Percentiles rank a stretch among this genome's conserved stretches.
phyloP scores from a whole-genome alignment of 176 grass and related monocot genomes.

The Juncus inflexus region DNA sequence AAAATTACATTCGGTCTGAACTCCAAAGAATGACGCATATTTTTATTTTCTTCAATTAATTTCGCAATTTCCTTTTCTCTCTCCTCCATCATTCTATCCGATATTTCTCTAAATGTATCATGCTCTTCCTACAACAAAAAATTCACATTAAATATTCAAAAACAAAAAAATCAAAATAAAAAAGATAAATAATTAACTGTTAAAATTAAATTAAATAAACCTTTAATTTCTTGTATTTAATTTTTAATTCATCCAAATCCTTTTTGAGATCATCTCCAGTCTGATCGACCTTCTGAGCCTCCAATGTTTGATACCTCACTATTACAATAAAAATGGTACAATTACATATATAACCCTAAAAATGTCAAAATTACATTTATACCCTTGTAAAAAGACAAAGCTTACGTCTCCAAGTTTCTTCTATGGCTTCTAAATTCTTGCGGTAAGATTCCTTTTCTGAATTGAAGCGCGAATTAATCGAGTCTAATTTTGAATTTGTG shows the following conservation, averaged over 20 bases:
- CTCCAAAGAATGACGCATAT: conserved; percentile 68
- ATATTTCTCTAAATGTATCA: conserved; percentile 72
- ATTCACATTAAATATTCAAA: conserved; percentile 15
- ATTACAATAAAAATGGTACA: conserved; percentile 4
- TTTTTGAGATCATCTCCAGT: conserved; percentile 65
- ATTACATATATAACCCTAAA: conserved; percentile 8
- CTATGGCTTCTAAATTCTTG: conserved; percentile 62
- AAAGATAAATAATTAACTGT: conserved; percentile 9
- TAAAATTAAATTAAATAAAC: conserved; percentile 41
- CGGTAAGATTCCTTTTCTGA: conserved; percentile 87
- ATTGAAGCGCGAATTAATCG: conserved; percentile 48
- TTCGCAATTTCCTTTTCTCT: conserved; percentile 73
- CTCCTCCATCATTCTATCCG: conserved; percentile 95
- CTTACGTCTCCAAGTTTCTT: conserved; percentile 95
- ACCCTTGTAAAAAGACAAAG: not conserved
- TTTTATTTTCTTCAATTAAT: conserved; percentile 74
- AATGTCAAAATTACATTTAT: conserved; percentile 9
- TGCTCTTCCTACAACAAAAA: conserved; percentile 87
- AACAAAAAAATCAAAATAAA: conserved; percentile 19
- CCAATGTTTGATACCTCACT: conserved; percentile 78
- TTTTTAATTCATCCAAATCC: conserved; percentile 64
- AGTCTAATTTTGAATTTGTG: conserved; percentile 66
- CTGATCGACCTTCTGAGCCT: conserved; percentile 59
- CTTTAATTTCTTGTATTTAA: conserved; percentile 82
- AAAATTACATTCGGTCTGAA: conserved; percentile 33